Evolutionary conservation across 306 rosid genomes (phyloP), one percentile per base, ranked within the genome.

Genomic region (Prosopis cineraria): DNA sequence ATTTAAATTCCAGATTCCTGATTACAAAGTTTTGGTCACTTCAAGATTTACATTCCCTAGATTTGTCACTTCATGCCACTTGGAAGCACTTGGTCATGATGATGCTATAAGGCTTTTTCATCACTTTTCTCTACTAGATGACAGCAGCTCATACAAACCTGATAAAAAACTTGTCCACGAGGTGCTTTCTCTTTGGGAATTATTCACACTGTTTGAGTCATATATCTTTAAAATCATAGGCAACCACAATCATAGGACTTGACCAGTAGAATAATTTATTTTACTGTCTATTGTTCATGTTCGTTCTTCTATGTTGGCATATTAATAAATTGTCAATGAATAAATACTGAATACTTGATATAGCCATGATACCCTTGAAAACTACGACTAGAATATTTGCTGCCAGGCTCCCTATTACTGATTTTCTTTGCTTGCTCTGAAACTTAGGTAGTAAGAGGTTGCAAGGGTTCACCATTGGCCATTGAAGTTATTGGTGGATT

Each of bases 1-100:
- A 24, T 80, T 90, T 7, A 34, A 41, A 29, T 82, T 85, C 14
- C 27, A 75, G 29, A 22, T 81, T 20, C 39, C 85, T 40, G 29
- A 64, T 62, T 86, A 77, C 80, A 92, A 90, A 80, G 72, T 90
- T 72, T 53, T 92, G 85, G 95, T 88, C 63, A 89, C 94, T 52
- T 89, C 94, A 47, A 80, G 91, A 66, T 78, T 52, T 55, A 77
- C 59, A 69, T 84, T 93, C 68, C 74, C 70, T 25, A 79, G 84
- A 72, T 89, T 88, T 59, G 63, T 62, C 25, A 60, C 65, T 20
- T 11, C 39, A 3, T 79, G 64, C 65, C 12, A 44, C 37, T 75
- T 93, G 75, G 30, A 78, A 14, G 69, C 87, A 4, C 76, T 93
- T 73, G 48, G 19, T 47, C 72, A 60, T 17, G 55, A 27, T 19